Conservation (phyloP, 371 early-diverging fungal genomes). For the Actinomortierella wolfii region DNA sequence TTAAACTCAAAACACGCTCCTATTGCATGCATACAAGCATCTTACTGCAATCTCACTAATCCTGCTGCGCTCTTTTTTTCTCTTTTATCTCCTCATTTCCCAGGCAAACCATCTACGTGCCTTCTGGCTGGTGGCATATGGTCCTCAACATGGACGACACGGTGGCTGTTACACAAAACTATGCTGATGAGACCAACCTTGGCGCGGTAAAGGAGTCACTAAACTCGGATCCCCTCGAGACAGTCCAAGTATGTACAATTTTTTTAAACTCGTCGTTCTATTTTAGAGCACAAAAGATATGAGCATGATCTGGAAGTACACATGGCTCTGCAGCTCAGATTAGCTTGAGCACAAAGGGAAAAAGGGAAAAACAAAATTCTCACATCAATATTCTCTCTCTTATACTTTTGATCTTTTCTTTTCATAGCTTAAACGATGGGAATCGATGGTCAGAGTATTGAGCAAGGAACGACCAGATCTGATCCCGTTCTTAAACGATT, state of each 20-base stretch:
- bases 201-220: slow-evolving; percentile 23
- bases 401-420: no score
- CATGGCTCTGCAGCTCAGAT: no score
- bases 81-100: not conserved
- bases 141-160: slow-evolving; percentile 48
- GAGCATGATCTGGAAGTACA: no score
- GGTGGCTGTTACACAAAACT: slow-evolving; percentile 49
- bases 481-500: no score
- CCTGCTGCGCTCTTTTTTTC: not conserved
- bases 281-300: no score
- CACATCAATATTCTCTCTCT: no score
- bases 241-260: slow-evolving; percentile 18
- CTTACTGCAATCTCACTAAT: not conserved
- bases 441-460: no score
- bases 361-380: no score
- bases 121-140: slow-evolving; percentile 51
- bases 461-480: no score
- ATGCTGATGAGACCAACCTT: slow-evolving; percentile 41
- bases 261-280: no score
- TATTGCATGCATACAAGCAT: not conserved
- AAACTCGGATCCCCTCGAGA: slow-evolving; percentile 6
- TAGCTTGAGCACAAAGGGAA: no score
- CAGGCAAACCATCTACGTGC: slow-evolving; percentile 42
- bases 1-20: slow-evolving; percentile 4
- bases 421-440: no score